These are phyloP conservation scores for Pinus albicaulis DNA, from an alignment of 75 land plant species.

Conservation along the genomic window DNA sequence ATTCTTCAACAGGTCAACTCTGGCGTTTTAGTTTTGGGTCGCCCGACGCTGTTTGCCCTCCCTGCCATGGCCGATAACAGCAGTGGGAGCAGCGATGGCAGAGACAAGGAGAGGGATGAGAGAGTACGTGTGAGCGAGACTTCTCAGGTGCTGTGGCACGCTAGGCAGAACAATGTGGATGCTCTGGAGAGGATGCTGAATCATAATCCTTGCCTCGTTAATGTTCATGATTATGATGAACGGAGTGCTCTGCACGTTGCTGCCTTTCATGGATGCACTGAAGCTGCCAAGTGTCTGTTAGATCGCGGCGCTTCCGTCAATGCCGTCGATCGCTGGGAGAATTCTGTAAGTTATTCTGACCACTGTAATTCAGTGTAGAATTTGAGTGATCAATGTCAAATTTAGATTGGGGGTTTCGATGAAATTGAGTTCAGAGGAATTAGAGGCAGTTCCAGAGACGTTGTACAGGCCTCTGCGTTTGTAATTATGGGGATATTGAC, in stretches of 20 bases:
- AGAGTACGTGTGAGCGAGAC: conserved; percentile 63
- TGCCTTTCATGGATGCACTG: conserved; percentile 71
- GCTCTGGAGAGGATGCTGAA: conserved; percentile 69
- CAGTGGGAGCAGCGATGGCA: neutral
- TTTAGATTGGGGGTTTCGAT: neutral
- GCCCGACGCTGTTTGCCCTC: too few relatives aligned
- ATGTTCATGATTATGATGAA: conserved; percentile 70
- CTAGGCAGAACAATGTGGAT: conserved; percentile 67
- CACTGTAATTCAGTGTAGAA: neutral
- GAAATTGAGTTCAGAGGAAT: neutral
- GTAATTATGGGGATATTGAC: too few relatives aligned
- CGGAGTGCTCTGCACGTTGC: conserved; percentile 84
- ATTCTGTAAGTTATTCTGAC: conserved; percentile 35
- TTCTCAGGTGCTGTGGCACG: conserved; percentile 70
- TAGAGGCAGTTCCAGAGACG: too few relatives aligned
- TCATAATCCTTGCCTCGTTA: conserved; percentile 48
- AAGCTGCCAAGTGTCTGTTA: conserved; percentile 69
- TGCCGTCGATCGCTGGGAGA: conserved; percentile 85
- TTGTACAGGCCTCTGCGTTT: too few relatives aligned
- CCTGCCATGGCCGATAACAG: neutral
- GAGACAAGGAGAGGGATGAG: conserved; percentile 28
- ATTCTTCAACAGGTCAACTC: too few relatives aligned
- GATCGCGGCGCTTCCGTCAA: conserved; percentile 75
- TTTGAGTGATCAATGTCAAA: too few relatives aligned
- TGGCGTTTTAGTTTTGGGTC: too few relatives aligned